Conservation (phyloP, 345 rosid genomes). For the Noccaea bulbosa region DNA sequence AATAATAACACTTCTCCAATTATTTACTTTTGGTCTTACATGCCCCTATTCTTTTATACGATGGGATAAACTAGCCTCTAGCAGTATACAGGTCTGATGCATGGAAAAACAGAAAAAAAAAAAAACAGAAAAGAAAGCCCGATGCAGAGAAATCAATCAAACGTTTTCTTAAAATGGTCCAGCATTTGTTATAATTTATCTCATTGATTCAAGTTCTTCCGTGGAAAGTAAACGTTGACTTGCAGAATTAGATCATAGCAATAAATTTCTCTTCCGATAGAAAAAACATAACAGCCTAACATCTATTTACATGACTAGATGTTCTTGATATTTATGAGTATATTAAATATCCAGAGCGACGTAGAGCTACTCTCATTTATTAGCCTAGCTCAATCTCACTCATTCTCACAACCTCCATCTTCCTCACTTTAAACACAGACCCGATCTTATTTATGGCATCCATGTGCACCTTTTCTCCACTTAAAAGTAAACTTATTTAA, state of each 20-base stretch:
- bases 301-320: constrained; percentile 21
- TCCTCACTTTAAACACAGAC: constrained; percentile 40
- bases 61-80: not conserved
- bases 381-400: constrained; percentile 32
- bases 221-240: constrained; percentile 16
- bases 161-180: not conserved
- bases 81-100: not conserved
- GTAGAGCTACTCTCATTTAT: constrained; percentile 45
- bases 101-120: not conserved
- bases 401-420: constrained; percentile 45
- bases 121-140: not conserved
- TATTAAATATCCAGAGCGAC: constrained; percentile 36
- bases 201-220: not conserved
- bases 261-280: constrained; percentile 20
- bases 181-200: not conserved
- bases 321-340: constrained; percentile 15
- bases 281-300: constrained; percentile 7
- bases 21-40: not conserved
- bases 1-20: constrained; percentile 4
- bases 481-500: constrained; percentile 13
- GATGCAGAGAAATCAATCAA: constrained; percentile 2
- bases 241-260: constrained; percentile 17
- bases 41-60: not conserved
- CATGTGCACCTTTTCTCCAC: constrained; percentile 34
- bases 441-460: constrained; percentile 37